Base-by-base conservation (phyloP, 2,329 filamentous ascomycete genomes). In the Stachybotrys chlorohalonatus region DNA sequence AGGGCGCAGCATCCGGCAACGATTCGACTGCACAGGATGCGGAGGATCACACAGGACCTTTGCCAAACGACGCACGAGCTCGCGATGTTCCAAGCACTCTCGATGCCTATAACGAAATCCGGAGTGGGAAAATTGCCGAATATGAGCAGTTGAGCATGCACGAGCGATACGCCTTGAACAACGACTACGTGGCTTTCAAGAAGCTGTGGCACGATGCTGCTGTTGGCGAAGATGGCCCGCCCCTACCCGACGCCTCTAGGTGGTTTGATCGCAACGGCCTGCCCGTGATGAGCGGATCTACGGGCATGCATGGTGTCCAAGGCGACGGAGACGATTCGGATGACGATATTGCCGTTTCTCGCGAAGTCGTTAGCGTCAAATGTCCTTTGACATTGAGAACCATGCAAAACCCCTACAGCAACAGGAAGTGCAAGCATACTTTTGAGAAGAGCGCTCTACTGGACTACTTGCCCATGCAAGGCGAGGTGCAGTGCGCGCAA, bases 361-460 rank as follows among this genome's bases (percentile, higher is more conserved):
- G 81, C 51, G 83, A 84, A 58, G 80, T 78, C 5, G 76, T 84
- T 53, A 86, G 82, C 66, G 80, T 86, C 36, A 85, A 82, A 61
- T 92, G 88, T 63, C 86, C 87, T 0, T 67, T 92, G 17, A 87
- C 86, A 0, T 73, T 90, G 59, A 74, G 75, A 52, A 73, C 79
- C 49, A 84, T 90, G 73, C 72, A 74, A 47, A 78, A 89, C 53
- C 88, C 88, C 0, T 83, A 82, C 63, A 87, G 81, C 54, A 88
- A 82, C 61, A 72, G 66, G 13, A 80, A 81, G 59, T 92, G 88
- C 73, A 83, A 81, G 54, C 88, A 92, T 66, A 84, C 80, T 0
- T 92, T 89, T 64, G 86, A 92, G 64, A 85, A 82, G 66, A 63
- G 66, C 1, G 81, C 82, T 1, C 85, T 92, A 46, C 55, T 81